Conservation (phyloP, 768 basidiomycete genomes). For the Russula virescens region DNA sequence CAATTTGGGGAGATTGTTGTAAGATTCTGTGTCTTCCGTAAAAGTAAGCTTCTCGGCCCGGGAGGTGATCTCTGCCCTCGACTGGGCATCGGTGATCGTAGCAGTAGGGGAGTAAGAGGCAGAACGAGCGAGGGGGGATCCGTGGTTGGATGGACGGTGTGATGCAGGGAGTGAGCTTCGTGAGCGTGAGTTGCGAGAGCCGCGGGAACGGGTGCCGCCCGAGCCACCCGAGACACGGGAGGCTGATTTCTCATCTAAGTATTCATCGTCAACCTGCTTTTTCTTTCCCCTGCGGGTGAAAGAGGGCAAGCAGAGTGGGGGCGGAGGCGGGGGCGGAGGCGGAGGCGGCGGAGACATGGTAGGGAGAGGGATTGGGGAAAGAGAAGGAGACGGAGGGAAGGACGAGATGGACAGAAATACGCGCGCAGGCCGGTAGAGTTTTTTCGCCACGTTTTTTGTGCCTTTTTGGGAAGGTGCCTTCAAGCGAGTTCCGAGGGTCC, state of each 20-base stretch:
- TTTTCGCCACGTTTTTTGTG: conserved; percentile 11
- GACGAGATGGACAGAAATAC: not conserved
- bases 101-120: conserved; percentile 21
- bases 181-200: not conserved
- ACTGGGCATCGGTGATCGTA: conserved; percentile 21
- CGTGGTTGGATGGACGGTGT: conserved; percentile 1
- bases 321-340: conserved; percentile 17
- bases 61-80: conserved; percentile 5
- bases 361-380: not conserved
- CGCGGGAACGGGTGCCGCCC: not conserved
- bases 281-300: conserved; percentile 23
- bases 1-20: conserved; percentile 15
- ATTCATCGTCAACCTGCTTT: conserved; percentile 17
- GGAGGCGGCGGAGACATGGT: conserved; percentile 21
- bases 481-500: not conserved
- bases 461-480: not conserved
- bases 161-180: conserved; percentile 13
- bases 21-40: conserved; percentile 26
- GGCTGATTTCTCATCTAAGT: conserved; percentile 19
- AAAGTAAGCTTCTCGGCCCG: conserved; percentile 20
- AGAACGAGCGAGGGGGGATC: conserved; percentile 20
- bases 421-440: not conserved
- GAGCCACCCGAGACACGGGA: not conserved
- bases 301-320: conserved; percentile 22
- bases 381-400: not conserved